phyloP scores from a whole-genome alignment of 352 stramenopile genomes.

The Vaucheria bursata region DNA sequence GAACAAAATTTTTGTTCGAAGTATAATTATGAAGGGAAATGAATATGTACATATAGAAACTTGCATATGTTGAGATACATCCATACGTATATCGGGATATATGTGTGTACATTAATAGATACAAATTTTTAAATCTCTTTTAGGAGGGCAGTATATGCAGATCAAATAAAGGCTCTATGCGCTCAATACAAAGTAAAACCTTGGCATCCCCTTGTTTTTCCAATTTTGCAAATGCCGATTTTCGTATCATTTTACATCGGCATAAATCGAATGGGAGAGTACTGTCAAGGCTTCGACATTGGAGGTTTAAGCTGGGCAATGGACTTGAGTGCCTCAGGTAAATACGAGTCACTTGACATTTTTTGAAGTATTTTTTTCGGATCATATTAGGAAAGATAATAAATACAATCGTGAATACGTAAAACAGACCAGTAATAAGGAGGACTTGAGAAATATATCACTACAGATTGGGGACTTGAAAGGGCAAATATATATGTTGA shows the following conservation, averaged over 20 bases:
- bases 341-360: no score
- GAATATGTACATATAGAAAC: background rate
- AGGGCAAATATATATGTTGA: no score
- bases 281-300: background rate
- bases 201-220: conserved; percentile 1
- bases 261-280: background rate
- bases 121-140: background rate
- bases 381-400: no score
- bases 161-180: background rate
- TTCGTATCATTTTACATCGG: conserved; percentile 3
- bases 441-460: no score
- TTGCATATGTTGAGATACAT: background rate
- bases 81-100: background rate
- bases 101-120: background rate
- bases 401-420: no score
- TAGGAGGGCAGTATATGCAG: background rate
- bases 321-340: background rate
- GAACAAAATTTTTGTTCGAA: background rate
- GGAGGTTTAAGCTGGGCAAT: background rate
- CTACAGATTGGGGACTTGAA: no score
- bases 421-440: no score
- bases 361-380: no score
- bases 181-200: background rate
- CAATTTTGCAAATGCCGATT: background rate
- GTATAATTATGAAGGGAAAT: background rate